phyloP scores from a whole-genome alignment of 2,329 filamentous ascomycete genomes.

The Clarireedia monteithiana region DNA sequence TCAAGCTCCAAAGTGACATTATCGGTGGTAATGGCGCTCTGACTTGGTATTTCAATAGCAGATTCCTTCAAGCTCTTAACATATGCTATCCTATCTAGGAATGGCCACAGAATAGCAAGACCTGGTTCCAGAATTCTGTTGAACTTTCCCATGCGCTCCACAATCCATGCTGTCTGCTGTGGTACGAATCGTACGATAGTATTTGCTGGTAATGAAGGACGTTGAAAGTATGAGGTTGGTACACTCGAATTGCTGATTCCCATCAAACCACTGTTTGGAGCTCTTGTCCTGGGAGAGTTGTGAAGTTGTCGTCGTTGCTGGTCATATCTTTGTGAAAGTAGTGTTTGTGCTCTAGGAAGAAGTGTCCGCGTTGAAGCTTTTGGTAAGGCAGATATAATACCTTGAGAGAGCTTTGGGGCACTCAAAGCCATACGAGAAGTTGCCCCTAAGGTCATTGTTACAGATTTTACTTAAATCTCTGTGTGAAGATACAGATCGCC shows the following conservation, averaged over 20 bases:
- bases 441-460: conserved; percentile 19
- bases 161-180: conserved; percentile 99
- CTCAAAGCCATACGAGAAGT: conserved; percentile 20
- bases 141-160: conserved; percentile 99
- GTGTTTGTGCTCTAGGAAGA: conserved; percentile 16
- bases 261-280: conserved; percentile 24
- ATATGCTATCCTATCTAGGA: conserved; percentile 93
- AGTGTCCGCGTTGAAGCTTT: conserved; percentile 13
- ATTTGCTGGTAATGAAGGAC: conserved; percentile 72
- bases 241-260: conserved; percentile 31
- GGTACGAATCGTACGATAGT: conserved; percentile 94
- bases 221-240: conserved; percentile 74
- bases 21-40: conserved; percentile 96
- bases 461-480: not conserved
- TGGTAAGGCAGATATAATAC: conserved; percentile 10
- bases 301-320: conserved; percentile 26
- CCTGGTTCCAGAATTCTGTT: conserved; percentile 88
- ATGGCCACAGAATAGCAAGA: conserved; percentile 78
- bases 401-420: conserved; percentile 17
- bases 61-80: conserved; percentile 96
- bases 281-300: conserved; percentile 16
- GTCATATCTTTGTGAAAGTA: conserved; percentile 14
- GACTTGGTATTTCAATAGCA: conserved; percentile 93
- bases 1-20: conserved; percentile 96
- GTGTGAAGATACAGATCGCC: not conserved